A percentile compares a stretch with the other conserved stretches of the same genome.
phyloP scores from a whole-genome alignment of 106 monocot genomes.

The Acanthochlamys bracteata region DNA sequence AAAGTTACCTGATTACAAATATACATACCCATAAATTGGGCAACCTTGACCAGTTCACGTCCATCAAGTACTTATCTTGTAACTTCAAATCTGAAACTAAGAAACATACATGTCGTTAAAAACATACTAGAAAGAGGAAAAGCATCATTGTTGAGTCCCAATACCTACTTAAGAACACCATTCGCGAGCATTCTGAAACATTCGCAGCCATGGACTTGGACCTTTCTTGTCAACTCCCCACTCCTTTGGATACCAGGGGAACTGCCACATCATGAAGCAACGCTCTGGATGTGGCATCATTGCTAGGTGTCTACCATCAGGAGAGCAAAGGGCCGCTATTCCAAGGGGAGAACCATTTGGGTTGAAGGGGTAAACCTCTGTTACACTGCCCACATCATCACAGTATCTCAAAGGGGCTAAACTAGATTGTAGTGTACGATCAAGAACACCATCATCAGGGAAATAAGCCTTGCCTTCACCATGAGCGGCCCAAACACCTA shows the following conservation, averaged over 20 bases:
- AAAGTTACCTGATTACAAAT: no score
- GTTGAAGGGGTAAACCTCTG: constrained; percentile 86
- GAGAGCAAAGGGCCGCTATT: constrained; percentile 84
- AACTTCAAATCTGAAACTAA: no score
- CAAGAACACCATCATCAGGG: constrained; percentile 39
- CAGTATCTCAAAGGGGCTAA: constrained; percentile 86
- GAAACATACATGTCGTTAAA: no score
- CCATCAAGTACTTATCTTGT: no score
- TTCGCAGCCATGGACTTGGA: constrained; percentile 81
- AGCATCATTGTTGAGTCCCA: no score
- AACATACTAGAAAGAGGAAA: no score
- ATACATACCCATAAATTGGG: no score
- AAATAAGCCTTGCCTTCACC: constrained; percentile 91
- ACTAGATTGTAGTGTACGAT: constrained; percentile 30
- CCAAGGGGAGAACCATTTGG: constrained; percentile 92
- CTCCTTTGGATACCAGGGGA: constrained; percentile 85
- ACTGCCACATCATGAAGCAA: constrained; percentile 99
- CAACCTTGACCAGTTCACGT: no score
- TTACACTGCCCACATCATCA: constrained; percentile 54
- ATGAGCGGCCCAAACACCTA: constrained; percentile 96
- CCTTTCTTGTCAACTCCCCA: constrained; percentile 69
- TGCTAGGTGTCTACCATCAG: constrained; percentile 88
- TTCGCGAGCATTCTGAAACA: constrained; percentile 97
- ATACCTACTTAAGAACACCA: constrained; percentile 56
- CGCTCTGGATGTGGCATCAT: constrained; percentile 99